A percentile compares a stretch with the other conserved stretches of the same genome.
Evolutionary conservation across 2,329 filamentous ascomycete genomes (phyloP).

Genomic region (Aspergillus flavus): DNA sequence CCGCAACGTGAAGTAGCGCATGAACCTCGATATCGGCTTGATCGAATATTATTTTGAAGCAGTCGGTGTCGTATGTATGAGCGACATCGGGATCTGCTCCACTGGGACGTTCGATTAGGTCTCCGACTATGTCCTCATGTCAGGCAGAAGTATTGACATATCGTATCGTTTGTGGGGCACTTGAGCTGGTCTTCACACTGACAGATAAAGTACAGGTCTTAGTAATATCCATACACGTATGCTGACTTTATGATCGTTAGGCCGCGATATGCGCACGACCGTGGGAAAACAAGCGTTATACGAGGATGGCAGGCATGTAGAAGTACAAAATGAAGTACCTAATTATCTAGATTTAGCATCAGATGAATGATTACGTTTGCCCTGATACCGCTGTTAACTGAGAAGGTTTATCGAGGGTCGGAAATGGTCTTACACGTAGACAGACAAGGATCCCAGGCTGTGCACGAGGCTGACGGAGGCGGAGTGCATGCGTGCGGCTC

Average conservation of each 20-base stretch:
- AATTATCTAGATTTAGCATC: background rate
- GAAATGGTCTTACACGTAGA: background rate
- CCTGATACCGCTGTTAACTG: background rate
- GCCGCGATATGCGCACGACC: slow-evolving; percentile 1
- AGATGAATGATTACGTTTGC: background rate
- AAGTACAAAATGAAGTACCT: background rate
- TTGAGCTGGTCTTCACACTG: slow-evolving; percentile 1
- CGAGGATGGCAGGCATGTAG: background rate
- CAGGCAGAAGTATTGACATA: background rate
- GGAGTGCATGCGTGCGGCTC: background rate
- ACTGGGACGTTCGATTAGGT: background rate
- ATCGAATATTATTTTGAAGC: slow-evolving; percentile 4
- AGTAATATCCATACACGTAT: slow-evolving; percentile 10
- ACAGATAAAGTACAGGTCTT: slow-evolving; percentile 5
- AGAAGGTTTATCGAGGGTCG: background rate
- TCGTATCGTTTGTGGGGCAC: slow-evolving; percentile 2
- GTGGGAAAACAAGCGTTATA: slow-evolving; percentile 5
- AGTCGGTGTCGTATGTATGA: slow-evolving; percentile 6
- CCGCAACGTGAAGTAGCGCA: background rate
- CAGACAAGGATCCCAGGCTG: background rate
- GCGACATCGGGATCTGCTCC: slow-evolving; percentile 8
- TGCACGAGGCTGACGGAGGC: background rate
- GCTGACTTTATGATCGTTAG: background rate
- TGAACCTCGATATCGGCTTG: background rate
- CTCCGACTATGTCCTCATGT: background rate